phyloP scores from a whole-genome alignment of 2,329 filamentous ascomycete species.

The Colletotrichum orchidophilum region DNA sequence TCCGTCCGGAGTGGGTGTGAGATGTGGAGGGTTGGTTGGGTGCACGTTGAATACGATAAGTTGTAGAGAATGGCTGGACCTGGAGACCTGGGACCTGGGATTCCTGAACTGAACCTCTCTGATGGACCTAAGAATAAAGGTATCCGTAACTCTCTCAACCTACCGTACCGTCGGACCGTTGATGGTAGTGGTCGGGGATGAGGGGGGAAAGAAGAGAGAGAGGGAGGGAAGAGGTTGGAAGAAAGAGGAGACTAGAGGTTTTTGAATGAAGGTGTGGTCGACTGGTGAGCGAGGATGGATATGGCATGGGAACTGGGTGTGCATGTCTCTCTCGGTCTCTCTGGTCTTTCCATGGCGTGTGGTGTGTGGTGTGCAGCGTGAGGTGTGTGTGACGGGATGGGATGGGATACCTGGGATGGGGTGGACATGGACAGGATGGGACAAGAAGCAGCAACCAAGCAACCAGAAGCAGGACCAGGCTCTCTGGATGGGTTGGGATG shows the following conservation, averaged over 20 bases:
- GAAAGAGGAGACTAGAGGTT: conserved; percentile 43
- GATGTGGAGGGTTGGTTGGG: not conserved
- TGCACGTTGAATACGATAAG: conserved; percentile 18
- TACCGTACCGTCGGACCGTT: conserved; percentile 34
- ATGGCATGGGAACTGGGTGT: not conserved
- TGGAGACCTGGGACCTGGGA: not conserved
- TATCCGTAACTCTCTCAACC: conserved; percentile 20
- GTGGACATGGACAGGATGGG: not conserved
- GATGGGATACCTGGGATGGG: not conserved
- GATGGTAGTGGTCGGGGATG: conserved; percentile 38
- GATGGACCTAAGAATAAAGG: conserved; percentile 16
- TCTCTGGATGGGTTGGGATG: not conserved
- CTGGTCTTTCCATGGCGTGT: not conserved
- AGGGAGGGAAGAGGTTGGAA: conserved; percentile 26
- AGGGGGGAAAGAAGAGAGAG: conserved; percentile 41
- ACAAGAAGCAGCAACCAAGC: conserved; percentile 11
- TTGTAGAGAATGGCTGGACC: conserved; percentile 26
- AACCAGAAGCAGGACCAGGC: not conserved
- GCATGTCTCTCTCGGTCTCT: no score
- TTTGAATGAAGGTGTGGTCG: conserved; percentile 47
- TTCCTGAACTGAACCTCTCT: conserved; percentile 13
- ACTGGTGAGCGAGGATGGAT: conserved; percentile 34
- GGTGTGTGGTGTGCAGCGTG: not conserved
- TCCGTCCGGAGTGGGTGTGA: not conserved
- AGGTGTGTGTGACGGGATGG: not conserved